A percentile compares a stretch with the other conserved stretches of the same genome.
These are phyloP conservation scores for Syncephalastrum sp. DNA, from an alignment of 371 early-diverging fungal species.

Conservation along the genomic window DNA sequence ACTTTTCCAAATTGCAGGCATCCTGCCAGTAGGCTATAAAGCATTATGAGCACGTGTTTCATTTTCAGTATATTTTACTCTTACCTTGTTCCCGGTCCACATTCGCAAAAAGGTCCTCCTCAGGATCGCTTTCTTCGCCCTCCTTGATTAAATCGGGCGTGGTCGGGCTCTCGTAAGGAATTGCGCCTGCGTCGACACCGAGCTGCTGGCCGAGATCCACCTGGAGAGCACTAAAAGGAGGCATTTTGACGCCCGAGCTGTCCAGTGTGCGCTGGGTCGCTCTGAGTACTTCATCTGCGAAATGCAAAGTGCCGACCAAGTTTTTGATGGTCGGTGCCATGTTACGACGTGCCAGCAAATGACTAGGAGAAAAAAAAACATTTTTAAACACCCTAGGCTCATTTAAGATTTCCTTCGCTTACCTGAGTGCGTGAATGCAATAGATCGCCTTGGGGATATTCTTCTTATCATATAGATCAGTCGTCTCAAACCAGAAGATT, in stretches of 20 bases:
- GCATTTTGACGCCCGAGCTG: conserved; percentile 75
- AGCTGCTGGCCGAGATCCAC: too few species aligned
- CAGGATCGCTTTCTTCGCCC: conserved; percentile 36
- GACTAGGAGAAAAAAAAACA: conserved; percentile 45
- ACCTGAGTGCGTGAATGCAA: conserved; percentile 98
- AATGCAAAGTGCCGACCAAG: conserved; percentile 87
- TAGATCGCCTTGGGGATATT: conserved; percentile 99
- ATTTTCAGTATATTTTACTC: too few species aligned
- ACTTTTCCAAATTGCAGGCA: conserved; percentile 26
- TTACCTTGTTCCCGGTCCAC: neutral
- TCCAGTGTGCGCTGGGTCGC: conserved; percentile 85
- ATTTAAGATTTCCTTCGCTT: conserved; percentile 9
- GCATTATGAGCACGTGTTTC: neutral
- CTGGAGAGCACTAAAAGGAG: conserved; percentile 55
- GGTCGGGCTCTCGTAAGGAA: conserved; percentile 7
- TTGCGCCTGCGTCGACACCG: too few species aligned
- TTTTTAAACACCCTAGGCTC: neutral
- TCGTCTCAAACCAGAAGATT: conserved; percentile 97
- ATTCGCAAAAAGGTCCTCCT: conserved; percentile 5
- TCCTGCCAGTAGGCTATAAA: conserved; percentile 22
- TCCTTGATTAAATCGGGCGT: conserved; percentile 52
- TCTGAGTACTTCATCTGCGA: conserved; percentile 87
- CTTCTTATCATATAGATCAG: conserved; percentile 99
- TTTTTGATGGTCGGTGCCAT: conserved; percentile 91
- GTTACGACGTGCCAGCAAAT: conserved; percentile 82